A percentile compares a stretch with the other conserved stretches of the same genome.
These are phyloP conservation scores for Rhodomyrtus psidioides DNA, from an alignment of 441 rosid genomes.

Conservation along the genomic window DNA sequence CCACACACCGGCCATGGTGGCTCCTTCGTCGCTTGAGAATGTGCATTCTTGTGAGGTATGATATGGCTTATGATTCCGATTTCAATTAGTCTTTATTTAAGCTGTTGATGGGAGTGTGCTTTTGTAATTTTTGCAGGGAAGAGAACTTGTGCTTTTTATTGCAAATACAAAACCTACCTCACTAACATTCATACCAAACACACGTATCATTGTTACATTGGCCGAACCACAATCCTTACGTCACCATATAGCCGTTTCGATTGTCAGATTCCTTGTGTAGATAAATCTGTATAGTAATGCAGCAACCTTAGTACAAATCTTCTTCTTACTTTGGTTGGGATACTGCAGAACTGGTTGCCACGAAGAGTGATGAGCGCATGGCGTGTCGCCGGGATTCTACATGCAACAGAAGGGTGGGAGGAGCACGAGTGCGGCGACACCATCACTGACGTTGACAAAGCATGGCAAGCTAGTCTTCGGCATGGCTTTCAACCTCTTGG, in stretches of 20 bases:
- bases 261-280: conserved; percentile 36
- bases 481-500: conserved; percentile 3
- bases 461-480: conserved; percentile 1
- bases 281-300: conserved; percentile 25
- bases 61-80: not conserved
- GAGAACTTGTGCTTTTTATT: not conserved
- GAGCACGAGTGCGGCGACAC: not conserved
- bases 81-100: not conserved
- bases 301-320: conserved; percentile 33
- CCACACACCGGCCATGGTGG: conserved; percentile 48
- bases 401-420: not conserved
- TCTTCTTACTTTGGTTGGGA: not conserved
- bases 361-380: conserved; percentile 2
- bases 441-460: not conserved
- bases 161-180: not conserved
- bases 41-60: conserved; percentile 68
- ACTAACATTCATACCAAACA: not conserved
- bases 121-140: not conserved
- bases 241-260: not conserved
- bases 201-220: not conserved
- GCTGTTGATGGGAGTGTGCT: not conserved
- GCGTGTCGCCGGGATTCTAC: not conserved
- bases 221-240: not conserved
- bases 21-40: conserved; percentile 39
- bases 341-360: conserved; percentile 5